Conservation (phyloP, 169 alveolate species). For the Eimeria falciformis region DNA sequence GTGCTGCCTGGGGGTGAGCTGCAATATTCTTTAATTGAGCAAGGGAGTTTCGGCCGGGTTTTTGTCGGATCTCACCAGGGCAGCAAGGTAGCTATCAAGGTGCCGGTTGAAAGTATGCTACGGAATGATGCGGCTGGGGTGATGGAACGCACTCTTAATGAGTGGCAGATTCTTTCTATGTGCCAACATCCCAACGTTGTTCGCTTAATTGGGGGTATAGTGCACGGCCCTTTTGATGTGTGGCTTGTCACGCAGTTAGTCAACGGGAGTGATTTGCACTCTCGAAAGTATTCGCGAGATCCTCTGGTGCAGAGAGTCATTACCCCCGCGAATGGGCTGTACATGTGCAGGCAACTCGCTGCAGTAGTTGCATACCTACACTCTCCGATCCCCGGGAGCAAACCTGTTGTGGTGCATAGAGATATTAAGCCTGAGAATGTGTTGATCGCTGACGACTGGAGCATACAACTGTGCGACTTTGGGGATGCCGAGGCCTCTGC, state of each 20-base stretch:
- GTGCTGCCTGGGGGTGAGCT: conserved; percentile 59
- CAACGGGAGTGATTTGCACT: conserved; percentile 90
- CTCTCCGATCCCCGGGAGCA: conserved; percentile 84
- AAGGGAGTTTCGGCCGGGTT: conserved; percentile 77
- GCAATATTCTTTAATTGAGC: conserved; percentile 67
- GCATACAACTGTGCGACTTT: conserved; percentile 86
- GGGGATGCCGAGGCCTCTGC: conserved; percentile 90
- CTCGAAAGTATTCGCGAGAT: conserved; percentile 86
- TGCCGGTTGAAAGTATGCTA: conserved; percentile 90
- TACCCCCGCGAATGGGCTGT: conserved; percentile 79
- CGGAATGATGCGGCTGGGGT: conserved; percentile 91
- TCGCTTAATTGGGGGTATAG: conserved; percentile 89
- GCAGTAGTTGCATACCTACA: conserved; percentile 88
- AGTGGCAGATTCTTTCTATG: conserved; percentile 90
- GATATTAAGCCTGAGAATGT: conserved; percentile 88
- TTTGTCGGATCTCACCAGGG: conserved; percentile 66
- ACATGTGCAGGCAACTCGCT: conserved; percentile 92
- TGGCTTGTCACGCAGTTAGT: conserved; percentile 91
- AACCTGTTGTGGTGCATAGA: conserved; percentile 85
- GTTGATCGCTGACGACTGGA: conserved; percentile 83
- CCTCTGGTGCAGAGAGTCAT: conserved; percentile 61
- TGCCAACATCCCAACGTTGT: conserved; percentile 69
- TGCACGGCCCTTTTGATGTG: conserved; percentile 90
- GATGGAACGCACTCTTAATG: conserved; percentile 89
- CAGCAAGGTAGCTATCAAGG: conserved; percentile 88